Base-by-base conservation (phyloP, 148 eudicot genomes). In the Rhododendron vialii region DNA sequence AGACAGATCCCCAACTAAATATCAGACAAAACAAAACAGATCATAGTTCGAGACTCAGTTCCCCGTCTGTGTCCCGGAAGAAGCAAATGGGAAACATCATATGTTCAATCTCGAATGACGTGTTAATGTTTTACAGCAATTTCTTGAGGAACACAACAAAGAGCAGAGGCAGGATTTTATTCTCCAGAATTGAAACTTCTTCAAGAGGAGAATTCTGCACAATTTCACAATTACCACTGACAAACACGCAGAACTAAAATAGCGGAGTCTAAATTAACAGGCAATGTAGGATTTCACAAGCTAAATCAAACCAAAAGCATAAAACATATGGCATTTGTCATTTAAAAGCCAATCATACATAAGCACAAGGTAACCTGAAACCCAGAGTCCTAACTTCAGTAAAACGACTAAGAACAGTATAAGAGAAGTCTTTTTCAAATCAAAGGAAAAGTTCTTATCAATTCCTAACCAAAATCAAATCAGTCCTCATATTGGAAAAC, bases 21-120 rank as follows among this genome's bases (percentile, higher is more conserved):
- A 33, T 15, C 38, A n/a, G 47, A 75, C 43, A 80, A 87, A 69
- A 73, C 51, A 82, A 74, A 82, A 83, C 38, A 77, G 78, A 88
- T 41, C n/a, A 33, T 18, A 28, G 81, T 77, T 55, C 38, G 0
- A 84, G 33, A 75, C 43, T 50, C 81, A 84, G 15, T n/a, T 53
- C 22, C 86, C 53, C 43, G 36, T 35, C 28, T 59, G n/a, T 15
- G 8, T 12, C 13, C 43, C 45, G 15, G 45, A 30, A 45, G 3
- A 61, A 85, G 26, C 15, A n/a, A 59, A 59, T 43, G 11, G 6
- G 47, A 84, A 78, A 55, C 41, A 28, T 36, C 13, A 10, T 33
- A 12, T 30, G 14, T 84, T 48, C 30, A 76, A 24, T 76, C 71
- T 36, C 36, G n/a, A 14, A 84, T 35, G 53, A 77, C 47, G 48